Evolutionary conservation across 352 stramenopile genomes (phyloP).

Genomic region (Globisporangium splendens): DNA sequence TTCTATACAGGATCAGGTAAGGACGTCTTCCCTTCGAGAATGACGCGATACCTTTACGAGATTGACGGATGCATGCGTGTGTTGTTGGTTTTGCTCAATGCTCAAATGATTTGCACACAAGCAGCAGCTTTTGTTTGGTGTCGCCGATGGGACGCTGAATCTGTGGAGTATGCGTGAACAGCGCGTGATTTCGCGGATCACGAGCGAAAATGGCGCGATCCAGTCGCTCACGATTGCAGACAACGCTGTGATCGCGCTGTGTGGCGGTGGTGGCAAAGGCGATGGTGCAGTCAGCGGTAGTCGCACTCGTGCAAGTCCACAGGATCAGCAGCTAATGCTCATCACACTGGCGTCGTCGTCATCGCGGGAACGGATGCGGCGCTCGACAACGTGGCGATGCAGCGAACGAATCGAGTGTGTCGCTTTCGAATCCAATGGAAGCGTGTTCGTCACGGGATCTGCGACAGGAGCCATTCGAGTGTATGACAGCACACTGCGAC

Average conservation of each 20-base stretch:
- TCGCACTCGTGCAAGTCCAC: no score
- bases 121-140: slow-evolving; percentile 12
- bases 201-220: not conserved
- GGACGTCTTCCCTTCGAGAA: not conserved
- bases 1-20: slow-evolving; percentile 8
- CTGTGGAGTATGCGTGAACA: slow-evolving; percentile 9
- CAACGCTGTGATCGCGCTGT: not conserved
- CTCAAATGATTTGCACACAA: no score
- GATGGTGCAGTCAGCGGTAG: not conserved
- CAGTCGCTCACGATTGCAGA: slow-evolving; percentile 1
- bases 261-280: no score
- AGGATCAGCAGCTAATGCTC: not conserved
- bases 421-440: not conserved
- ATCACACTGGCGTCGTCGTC: not conserved
- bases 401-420: slow-evolving; percentile 6
- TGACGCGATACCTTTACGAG: no score
- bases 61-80: no score
- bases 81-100: no score
- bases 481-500: slow-evolving; percentile 13
- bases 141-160: slow-evolving; percentile 14
- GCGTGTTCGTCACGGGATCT: slow-evolving; percentile 10
- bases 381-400: slow-evolving; percentile 3
- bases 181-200: slow-evolving; percentile 1
- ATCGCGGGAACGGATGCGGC: not conserved
- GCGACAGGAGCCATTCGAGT: slow-evolving; percentile 1